Percentiles rank a stretch among this genome's conserved stretches.
Conservation (phyloP, 441 rosid genomes). For the Erodium texanum region DNA sequence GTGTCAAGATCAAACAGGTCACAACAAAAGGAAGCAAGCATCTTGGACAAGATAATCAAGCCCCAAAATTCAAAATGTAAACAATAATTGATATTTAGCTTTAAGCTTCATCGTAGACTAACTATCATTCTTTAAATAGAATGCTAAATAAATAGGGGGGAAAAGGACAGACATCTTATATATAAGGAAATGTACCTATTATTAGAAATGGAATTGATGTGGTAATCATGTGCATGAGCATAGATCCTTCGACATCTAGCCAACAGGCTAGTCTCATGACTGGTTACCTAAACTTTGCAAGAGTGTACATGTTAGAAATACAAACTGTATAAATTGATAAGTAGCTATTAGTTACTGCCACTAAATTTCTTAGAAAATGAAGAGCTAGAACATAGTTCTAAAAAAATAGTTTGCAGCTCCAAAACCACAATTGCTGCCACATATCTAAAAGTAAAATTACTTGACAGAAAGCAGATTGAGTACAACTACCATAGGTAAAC, state of each 20-base stretch:
- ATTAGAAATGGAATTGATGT: slow-evolving; percentile 92
- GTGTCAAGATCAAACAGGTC: slow-evolving; percentile 7
- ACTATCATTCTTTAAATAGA: background rate
- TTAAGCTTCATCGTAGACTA: background rate
- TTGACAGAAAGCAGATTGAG: slow-evolving; percentile 19
- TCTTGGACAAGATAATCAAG: background rate
- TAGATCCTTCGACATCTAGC: slow-evolving; percentile 93
- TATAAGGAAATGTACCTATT: slow-evolving; percentile 49
- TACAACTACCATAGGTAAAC: slow-evolving; percentile 86
- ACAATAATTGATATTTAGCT: background rate
- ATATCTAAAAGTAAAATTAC: background rate
- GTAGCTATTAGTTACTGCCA: background rate
- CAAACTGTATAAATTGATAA: background rate
- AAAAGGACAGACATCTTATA: background rate
- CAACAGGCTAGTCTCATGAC: slow-evolving; percentile 68
- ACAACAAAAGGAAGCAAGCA: background rate
- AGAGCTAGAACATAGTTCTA: background rate
- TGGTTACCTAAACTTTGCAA: slow-evolving; percentile 47
- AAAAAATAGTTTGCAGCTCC: background rate
- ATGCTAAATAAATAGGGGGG: background rate
- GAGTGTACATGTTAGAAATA: slow-evolving; percentile 9
- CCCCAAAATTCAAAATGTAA: background rate
- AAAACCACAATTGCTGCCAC: background rate
- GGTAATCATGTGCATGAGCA: slow-evolving; percentile 98
- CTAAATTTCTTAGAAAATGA: background rate